Evolutionary conservation across 352 stramenopile genomes (phyloP).

Genomic region (Globisporangium orthogonon): DNA sequence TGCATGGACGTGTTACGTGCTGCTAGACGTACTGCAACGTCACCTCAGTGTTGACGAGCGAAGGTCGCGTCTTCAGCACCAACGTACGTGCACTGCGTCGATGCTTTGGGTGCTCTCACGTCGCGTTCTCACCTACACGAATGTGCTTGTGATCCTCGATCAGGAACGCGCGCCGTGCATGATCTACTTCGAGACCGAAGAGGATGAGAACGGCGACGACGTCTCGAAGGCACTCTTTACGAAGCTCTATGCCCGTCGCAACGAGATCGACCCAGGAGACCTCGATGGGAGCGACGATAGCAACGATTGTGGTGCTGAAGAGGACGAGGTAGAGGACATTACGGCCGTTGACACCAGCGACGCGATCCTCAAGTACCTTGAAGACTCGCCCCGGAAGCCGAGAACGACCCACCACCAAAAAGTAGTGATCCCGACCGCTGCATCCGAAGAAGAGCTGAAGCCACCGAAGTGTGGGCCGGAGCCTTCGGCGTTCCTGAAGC

Average conservation of each 20-base stretch:
- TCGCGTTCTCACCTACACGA: background rate
- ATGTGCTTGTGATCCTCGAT: background rate
- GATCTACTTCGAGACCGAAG: conserved; percentile 63
- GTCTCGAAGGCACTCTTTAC: conserved; percentile 64
- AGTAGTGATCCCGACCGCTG: too few species aligned
- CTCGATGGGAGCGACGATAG: background rate
- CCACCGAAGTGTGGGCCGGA: background rate
- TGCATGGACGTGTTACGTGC: background rate
- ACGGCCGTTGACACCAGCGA: conserved; percentile 2
- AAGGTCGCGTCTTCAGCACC: conserved; percentile 80
- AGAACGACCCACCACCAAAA: background rate
- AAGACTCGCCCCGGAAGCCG: conserved; percentile 1
- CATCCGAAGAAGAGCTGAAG: too few species aligned
- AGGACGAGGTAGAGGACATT: conserved; percentile 11
- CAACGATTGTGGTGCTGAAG: conserved; percentile 3
- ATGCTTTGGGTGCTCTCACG: background rate
- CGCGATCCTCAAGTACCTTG: conserved; percentile 15
- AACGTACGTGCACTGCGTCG: conserved; percentile 24
- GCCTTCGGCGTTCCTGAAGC: conserved; percentile 3
- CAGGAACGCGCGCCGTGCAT: conserved; percentile 74
- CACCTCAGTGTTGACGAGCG: conserved; percentile 39
- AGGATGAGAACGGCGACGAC: conserved; percentile 33
- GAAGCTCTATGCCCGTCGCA: conserved; percentile 33
- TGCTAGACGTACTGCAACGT: conserved; percentile 56
- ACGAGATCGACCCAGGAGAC: conserved; percentile 17